Evolutionary conservation across 148 eudicot genomes (phyloP).

Genomic region (Salicornia ramosissima): DNA sequence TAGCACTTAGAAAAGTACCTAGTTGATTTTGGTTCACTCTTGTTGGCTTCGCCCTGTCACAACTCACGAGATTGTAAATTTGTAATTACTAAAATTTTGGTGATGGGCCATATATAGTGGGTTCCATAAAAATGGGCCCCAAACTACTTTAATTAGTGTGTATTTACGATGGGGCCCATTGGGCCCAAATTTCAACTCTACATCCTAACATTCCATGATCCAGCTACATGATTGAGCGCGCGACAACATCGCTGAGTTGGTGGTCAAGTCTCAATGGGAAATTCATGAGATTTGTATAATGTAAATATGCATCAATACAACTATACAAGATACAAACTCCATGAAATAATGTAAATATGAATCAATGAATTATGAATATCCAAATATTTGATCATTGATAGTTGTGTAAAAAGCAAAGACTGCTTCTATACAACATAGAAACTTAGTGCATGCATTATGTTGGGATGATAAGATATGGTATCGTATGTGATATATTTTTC

Average conservation of each 20-base stretch:
- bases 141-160: not conserved
- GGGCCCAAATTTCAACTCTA: slow-evolving; percentile 14
- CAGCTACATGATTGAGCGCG: slow-evolving; percentile 16
- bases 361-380: too few relatives aligned
- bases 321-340: too few relatives aligned
- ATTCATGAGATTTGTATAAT: too few relatives aligned
- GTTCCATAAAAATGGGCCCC: slow-evolving; percentile 12
- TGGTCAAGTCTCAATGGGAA: not conserved
- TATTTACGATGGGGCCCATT: slow-evolving; percentile 12
- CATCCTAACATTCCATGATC: slow-evolving; percentile 16
- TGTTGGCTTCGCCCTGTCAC: slow-evolving; percentile 8
- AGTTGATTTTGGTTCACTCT: slow-evolving; percentile 7
- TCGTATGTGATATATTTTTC: too few relatives aligned
- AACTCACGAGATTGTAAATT: not conserved
- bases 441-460: too few relatives aligned
- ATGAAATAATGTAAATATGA: too few relatives aligned
- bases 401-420: too few relatives aligned
- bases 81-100: not conserved
- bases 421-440: too few relatives aligned
- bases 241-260: slow-evolving; percentile 1
- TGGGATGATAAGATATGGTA: too few relatives aligned
- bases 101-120: slow-evolving; percentile 7
- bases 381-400: too few relatives aligned
- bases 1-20: too few relatives aligned
- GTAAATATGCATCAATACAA: too few relatives aligned